Evolutionary conservation across 1,284 basidiomycete species (phyloP).

Genomic region (Cutaneotrichosporon cutaneum): DNA sequence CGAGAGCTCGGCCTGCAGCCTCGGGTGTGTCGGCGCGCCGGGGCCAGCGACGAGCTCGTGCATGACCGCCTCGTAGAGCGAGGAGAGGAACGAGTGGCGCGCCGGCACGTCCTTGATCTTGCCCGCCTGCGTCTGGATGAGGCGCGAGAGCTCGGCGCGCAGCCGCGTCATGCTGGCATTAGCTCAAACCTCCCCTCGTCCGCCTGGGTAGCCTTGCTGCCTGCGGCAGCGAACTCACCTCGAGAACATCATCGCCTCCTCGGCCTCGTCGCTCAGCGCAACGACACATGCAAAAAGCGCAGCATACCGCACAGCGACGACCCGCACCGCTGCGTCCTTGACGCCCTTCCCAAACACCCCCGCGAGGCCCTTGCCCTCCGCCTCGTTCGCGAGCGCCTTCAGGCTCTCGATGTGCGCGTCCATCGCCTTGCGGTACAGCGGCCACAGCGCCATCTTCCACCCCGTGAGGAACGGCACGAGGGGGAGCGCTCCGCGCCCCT

Average conservation of each 20-base stretch:
- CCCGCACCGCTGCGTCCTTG: conserved; percentile 66
- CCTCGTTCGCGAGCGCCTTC: conserved; percentile 73
- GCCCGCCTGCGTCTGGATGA: conserved; percentile 70
- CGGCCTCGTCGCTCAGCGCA: conserved; percentile 72
- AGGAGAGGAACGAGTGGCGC: conserved; percentile 67
- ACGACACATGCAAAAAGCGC: conserved; percentile 76
- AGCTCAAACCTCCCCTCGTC: too few species aligned
- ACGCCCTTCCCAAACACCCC: conserved; percentile 61
- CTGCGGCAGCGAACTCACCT: too few species aligned
- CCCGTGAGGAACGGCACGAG: conserved; percentile 75
- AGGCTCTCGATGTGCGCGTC: conserved; percentile 76
- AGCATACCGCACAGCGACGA: conserved; percentile 66
- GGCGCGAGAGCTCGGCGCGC: conserved; percentile 74
- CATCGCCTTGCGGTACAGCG: conserved; percentile 83
- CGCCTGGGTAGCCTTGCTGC: too few species aligned
- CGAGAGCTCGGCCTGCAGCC: conserved; percentile 61
- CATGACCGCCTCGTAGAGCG: conserved; percentile 72
- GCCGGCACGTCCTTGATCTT: conserved; percentile 61
- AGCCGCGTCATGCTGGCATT: conserved; percentile 73
- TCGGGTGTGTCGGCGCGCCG: conserved; percentile 58
- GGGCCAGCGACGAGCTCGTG: conserved; percentile 65
- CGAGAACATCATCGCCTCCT: conserved; percentile 91
- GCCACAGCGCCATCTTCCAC: conserved; percentile 82
- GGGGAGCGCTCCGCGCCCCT: conserved; percentile 71
- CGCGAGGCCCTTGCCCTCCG: conserved; percentile 54